Evolutionary conservation across 2,329 filamentous ascomycete genomes (phyloP).

Genomic region (Aspergillus ustus): DNA sequence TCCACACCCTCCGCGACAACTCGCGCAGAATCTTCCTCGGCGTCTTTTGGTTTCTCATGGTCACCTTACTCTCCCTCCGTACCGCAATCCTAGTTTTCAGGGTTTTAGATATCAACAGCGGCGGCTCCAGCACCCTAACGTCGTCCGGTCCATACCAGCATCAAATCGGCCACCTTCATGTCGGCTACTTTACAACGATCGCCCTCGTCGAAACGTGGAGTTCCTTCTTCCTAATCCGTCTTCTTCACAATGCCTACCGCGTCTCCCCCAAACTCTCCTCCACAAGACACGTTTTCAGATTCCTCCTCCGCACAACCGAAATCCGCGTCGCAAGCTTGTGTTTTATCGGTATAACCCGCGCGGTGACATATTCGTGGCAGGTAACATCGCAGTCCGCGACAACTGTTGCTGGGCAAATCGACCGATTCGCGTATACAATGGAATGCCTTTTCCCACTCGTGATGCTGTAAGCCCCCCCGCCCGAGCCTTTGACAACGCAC

Average conservation of each 20-base stretch:
- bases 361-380: slow-evolving; percentile 16
- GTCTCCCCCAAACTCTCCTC: slow-evolving; percentile 12
- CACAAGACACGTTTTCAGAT: slow-evolving; percentile 4
- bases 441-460: slow-evolving; percentile 18
- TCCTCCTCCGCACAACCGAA: slow-evolving; percentile 14
- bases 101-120: slow-evolving; percentile 1
- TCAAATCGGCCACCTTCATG: slow-evolving; percentile 11
- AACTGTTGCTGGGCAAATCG: slow-evolving; percentile 13
- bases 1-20: slow-evolving; percentile 9
- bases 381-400: slow-evolving; percentile 9
- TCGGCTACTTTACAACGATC: slow-evolving; percentile 18
- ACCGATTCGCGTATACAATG: slow-evolving; percentile 17
- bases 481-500: not conserved
- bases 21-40: slow-evolving; percentile 6
- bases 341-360: slow-evolving; percentile 19
- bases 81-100: slow-evolving; percentile 7
- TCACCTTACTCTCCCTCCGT: slow-evolving; percentile 1
- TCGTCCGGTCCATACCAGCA: slow-evolving; percentile 10
- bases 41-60: slow-evolving; percentile 8
- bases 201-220: slow-evolving; percentile 16
- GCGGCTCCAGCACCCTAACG: not conserved
- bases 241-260: slow-evolving; percentile 5
- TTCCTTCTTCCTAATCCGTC: slow-evolving; percentile 16
- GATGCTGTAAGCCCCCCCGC: slow-evolving; percentile 7
- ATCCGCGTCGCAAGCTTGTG: slow-evolving; percentile 16